Conservation (phyloP, 2,329 filamentous ascomycete genomes). For the Microcyclospora pomicola region DNA sequence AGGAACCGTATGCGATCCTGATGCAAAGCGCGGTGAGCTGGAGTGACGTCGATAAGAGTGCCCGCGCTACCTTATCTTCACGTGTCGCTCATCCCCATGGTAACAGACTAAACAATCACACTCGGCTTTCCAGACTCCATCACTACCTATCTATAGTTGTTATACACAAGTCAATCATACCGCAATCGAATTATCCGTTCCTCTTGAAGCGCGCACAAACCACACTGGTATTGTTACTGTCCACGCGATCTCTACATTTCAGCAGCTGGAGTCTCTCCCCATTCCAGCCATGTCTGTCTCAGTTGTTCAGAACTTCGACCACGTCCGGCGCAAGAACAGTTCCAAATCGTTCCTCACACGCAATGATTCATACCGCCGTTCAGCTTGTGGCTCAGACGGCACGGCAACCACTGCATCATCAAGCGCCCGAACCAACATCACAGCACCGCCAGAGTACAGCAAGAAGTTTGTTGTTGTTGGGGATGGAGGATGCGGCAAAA, state of each 20-base stretch:
- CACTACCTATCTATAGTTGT: too few relatives aligned
- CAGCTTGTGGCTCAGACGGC: conserved; percentile 55
- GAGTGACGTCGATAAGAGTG: too few relatives aligned
- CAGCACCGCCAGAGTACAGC: conserved; percentile 82
- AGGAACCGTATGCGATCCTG: too few relatives aligned
- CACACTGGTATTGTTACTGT: conserved; percentile 2
- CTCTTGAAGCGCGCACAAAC: neutral
- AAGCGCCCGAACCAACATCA: conserved; percentile 67
- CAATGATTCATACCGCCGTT: conserved; percentile 27
- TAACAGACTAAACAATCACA: too few relatives aligned
- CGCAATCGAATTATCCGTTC: too few relatives aligned
- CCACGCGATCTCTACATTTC: conserved; percentile 5
- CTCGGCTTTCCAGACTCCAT: too few relatives aligned
- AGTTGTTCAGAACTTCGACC: conserved; percentile 37
- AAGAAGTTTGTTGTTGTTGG: conserved; percentile 99
- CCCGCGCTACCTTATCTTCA: too few relatives aligned
- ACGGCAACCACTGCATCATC: conserved; percentile 62
- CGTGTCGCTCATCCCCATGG: too few relatives aligned
- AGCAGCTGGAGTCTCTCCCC: conserved; percentile 1
- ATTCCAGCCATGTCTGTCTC: conserved; percentile 18
- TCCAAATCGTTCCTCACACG: conserved; percentile 21
- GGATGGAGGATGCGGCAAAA: conserved; percentile 97
- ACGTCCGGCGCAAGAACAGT: conserved; percentile 43
- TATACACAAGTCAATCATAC: too few relatives aligned
- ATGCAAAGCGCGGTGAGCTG: too few relatives aligned